These are phyloP conservation scores for Candida rishiriensis DNA, from an alignment of 805 yeast genomes.

Conservation along the genomic window DNA sequence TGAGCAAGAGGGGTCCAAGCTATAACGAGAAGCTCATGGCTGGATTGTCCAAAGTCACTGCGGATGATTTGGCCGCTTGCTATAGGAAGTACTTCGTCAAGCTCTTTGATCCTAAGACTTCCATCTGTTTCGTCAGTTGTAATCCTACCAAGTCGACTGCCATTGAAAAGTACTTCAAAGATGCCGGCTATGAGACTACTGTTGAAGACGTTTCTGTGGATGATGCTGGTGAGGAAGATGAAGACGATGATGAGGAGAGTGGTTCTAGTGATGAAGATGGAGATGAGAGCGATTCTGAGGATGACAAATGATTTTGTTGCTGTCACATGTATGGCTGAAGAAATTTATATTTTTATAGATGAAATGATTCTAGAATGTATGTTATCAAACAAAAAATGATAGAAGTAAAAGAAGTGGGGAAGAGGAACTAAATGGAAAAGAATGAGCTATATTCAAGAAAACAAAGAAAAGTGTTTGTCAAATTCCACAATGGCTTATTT, in stretches of 20 bases:
- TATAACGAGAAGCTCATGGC: conserved; percentile 52
- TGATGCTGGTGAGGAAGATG: conserved; percentile 29
- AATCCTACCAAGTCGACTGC: conserved; percentile 59
- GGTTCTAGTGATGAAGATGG: conserved; percentile 5
- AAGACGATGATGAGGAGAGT: conserved; percentile 14
- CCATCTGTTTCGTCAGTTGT: conserved; percentile 65
- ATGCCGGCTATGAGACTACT: conserved; percentile 53
- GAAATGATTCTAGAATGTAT: no score
- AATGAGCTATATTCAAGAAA: background rate
- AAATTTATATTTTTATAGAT: no score
- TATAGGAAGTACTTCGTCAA: conserved; percentile 59
- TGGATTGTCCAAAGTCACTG: conserved; percentile 47
- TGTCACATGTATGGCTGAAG: no score
- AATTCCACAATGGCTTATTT: no score
- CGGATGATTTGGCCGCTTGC: conserved; percentile 44
- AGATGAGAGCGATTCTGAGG: conserved; percentile 5
- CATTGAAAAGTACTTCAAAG: conserved; percentile 42
- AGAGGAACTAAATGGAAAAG: background rate
- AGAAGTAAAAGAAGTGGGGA: background rate
- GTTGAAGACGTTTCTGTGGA: conserved; percentile 45
- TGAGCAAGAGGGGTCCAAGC: conserved; percentile 67
- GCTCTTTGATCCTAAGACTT: conserved; percentile 52
- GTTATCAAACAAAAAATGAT: background rate
- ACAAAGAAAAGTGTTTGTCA: background rate
- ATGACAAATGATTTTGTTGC: background rate